A percentile compares a stretch with the other conserved stretches of the same genome.
Conservation (phyloP, 192 early-diverging fungal genomes). For the Mortierella alpina region DNA sequence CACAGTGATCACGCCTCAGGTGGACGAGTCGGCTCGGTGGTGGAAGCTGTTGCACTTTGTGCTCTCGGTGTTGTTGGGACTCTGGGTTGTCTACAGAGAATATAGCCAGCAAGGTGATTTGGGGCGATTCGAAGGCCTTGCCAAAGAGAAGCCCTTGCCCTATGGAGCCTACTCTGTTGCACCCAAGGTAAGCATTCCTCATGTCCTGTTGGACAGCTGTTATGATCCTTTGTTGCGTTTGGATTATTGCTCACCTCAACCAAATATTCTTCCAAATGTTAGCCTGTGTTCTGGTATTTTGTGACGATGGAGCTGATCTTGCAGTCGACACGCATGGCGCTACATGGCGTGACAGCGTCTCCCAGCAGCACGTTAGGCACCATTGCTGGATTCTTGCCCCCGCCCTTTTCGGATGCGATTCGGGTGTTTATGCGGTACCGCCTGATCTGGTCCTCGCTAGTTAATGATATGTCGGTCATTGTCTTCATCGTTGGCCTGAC, state of each 20-base stretch:
- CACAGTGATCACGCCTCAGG: slow-evolving; percentile 41
- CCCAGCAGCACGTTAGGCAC: slow-evolving; percentile 53
- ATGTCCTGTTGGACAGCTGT: neutral
- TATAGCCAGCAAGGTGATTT: slow-evolving; percentile 34
- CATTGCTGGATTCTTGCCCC: slow-evolving; percentile 58
- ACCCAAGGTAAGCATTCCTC: slow-evolving; percentile 25
- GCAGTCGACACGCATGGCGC: slow-evolving; percentile 59
- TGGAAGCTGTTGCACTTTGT: slow-evolving; percentile 66
- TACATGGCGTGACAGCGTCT: slow-evolving; percentile 56
- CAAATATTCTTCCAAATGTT: neutral
- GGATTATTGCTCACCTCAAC: neutral
- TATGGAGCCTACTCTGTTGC: slow-evolving; percentile 33
- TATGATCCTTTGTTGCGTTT: neutral
- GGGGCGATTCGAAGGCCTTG: slow-evolving; percentile 38
- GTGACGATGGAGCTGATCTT: slow-evolving; percentile 60
- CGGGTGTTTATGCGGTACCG: slow-evolving; percentile 63
- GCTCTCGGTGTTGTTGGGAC: slow-evolving; percentile 54
- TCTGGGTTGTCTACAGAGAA: slow-evolving; percentile 54
- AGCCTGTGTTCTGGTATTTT: slow-evolving; percentile 72
- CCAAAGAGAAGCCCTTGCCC: slow-evolving; percentile 33
- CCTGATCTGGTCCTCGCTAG: slow-evolving; percentile 64
- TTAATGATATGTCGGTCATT: slow-evolving; percentile 61
- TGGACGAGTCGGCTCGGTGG: slow-evolving; percentile 52
- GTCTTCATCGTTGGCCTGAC: slow-evolving; percentile 62
- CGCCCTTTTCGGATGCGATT: slow-evolving; percentile 59